Evolutionary conservation across 768 basidiomycete species (phyloP), one percentile per base, ranked within the genome.

Genomic region (Suillus discolor): DNA sequence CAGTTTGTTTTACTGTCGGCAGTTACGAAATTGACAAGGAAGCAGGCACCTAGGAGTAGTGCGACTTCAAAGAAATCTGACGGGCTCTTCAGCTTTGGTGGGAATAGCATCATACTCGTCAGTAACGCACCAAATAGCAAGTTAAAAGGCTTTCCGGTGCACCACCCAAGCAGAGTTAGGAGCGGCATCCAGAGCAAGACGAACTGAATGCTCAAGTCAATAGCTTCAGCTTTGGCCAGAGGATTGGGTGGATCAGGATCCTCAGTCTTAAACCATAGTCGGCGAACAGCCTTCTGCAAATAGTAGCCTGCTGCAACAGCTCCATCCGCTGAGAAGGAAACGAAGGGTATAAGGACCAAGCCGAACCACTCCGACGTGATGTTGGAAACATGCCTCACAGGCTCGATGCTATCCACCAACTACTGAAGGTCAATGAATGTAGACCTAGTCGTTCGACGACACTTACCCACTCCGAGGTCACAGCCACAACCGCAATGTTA

Each of bases 1-100:
- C 90, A 92, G 70, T 92, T 92, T 4, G 91, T 92, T 75, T 92
- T 91, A 16, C 86, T 79, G 71, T 92, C 91, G 0, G 89, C 88
- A 15, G 90, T 91, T 61, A 92, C 88, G 71, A 90, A 91, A 75
- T 93, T 93, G 62, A 92, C 91, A 57, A 92, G 77, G 79, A 92
- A 91, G 71, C 87, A 89, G 3, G 89, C 81, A 1, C 86, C 89
- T 4, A 93, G 73, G 41, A 92, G 76, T 25, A 88, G 68, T 0
- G 87, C 85, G 3, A 92, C 83, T 72, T 92, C 89, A 69, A 88
- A 90, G 61, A 88, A 76, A 75, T 92, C 90, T 91, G 66, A n/a
- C 3, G 63, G 36, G 55, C 11, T 20, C 38, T 60, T 42, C 41
- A 23, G 61, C 18, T 61, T 60, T 11, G 12, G 39, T 34, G 62